Base-by-base conservation (phyloP, 2,329 filamentous ascomycete species). In the Clarireedia monteithiana region DNA sequence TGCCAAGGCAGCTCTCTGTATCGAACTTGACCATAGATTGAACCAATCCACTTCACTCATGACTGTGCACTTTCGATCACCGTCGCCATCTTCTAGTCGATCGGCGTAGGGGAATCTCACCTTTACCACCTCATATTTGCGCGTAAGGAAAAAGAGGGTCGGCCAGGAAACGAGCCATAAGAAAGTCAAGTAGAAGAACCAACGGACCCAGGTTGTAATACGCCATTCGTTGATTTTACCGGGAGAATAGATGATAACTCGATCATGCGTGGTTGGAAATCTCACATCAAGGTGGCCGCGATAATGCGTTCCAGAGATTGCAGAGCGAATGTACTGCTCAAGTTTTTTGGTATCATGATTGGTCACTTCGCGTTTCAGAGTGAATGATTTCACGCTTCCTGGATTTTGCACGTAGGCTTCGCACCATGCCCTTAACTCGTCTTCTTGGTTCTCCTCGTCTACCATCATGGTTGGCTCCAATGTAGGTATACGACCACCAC, bases 91-190 rank as follows among this genome's bases (percentile, higher is more conserved):
- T 9, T 57, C 45, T 5, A 53, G 20, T 7, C 46, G 45, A 58
- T 63, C 56, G 2, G 62, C 62, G 44, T 67, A 68, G 6, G 55
- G 48, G 39, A 57, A 90, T 36, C 83, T 75, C 0, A 79, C 78
- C 24, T 75, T 73, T 2, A 82, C 77, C 2, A 88, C 83, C 60
- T 85, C 78, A 72, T 84, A 91, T 50, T 80, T 76, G 66, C 80
- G 82, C 1, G 87, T 90, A 17, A 78, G 71, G 67, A 89, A 77
- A 71, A 81, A 85, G 14, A 91, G 75, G 56, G 80, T 78, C 0
- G 86, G 86, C 86, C 87, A 91, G 3, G 80, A 74, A 62, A 91
- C 75, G 56, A 91, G 65, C 77, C 86, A 86, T 12, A 87, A 69
- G 59, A 89, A 81, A 0, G 82, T 83, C 6, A 88, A 68, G 66